Evolutionary conservation across 2,329 filamentous ascomycete species (phyloP), one percentile per base, ranked within the genome.

Genomic region (Herpotrichia juniperi): DNA sequence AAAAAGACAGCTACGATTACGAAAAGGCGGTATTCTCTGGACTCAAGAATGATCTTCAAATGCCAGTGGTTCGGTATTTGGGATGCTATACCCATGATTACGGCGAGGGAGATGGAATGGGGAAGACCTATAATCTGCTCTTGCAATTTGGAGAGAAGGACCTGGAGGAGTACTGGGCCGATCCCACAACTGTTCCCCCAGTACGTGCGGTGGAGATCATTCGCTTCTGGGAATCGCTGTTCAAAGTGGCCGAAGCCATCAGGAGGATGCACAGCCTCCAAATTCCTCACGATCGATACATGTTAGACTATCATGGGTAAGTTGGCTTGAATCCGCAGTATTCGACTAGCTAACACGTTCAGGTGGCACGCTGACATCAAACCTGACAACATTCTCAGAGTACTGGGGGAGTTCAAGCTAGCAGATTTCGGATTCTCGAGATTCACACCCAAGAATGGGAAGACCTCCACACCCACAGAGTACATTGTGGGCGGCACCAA

Each of bases 331-430:
- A 43, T 40, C 16, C 32, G 42, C 22, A 14, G 21, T 26, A 24
- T 26, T n/a, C 14, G 28, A 21, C 26, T 16, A 49, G 49, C 22
- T 45, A 10, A 42, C 28, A n/a, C 2, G 7, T 25, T 6, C 17
- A 77, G 74, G 1, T 76, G 73, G 71, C 75, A 78, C 53, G 67
- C 67, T 9, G 77, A 79, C 64, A 63, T 79, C 48, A 79, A 79
- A 49, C 70, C 76, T 10, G 71, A 77, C 44, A 79, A 79, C 37
- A 76, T 78, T 42, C 71, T 79, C 53, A 61, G 50, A 1, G 64
- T 77, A 1, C 42, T 62, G 2, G 67, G 59, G 3, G 46, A 64
- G 2, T 74, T 73, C 47, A 76, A 77, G 50, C 59, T 78, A 0
- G 71, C 73, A 1, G 76, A 77, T 48, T 71, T 67, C 5, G 75